phyloP scores from a whole-genome alignment of 305 asterid genomes.

The Ilex paraguariensis region DNA sequence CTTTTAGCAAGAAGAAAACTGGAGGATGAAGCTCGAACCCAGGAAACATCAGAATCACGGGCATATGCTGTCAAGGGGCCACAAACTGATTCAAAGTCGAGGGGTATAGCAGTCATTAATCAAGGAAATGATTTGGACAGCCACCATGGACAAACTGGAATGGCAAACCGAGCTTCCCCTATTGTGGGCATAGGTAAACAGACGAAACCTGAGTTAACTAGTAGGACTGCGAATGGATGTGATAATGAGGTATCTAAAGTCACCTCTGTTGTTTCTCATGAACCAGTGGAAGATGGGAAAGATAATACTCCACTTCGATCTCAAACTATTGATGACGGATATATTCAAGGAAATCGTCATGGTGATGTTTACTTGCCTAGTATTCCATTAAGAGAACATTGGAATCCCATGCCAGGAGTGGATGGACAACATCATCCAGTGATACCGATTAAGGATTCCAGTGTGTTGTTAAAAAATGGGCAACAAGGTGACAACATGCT shows the following conservation, averaged over 20 bases:
- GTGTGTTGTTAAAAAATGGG: slow-evolving; percentile 27
- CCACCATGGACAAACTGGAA: slow-evolving; percentile 28
- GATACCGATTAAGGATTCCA: slow-evolving; percentile 44
- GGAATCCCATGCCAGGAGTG: slow-evolving; percentile 69
- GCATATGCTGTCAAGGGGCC: slow-evolving; percentile 45
- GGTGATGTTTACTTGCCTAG: slow-evolving; percentile 45
- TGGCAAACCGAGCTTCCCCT: slow-evolving; percentile 37
- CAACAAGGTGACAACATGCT: slow-evolving; percentile 49
- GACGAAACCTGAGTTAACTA: slow-evolving; percentile 42
- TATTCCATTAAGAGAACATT: slow-evolving; percentile 56
- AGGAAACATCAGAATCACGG: slow-evolving; percentile 51
- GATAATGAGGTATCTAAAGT: slow-evolving; percentile 36
- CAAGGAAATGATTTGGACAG: slow-evolving; percentile 49
- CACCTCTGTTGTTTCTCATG: slow-evolving; percentile 35
- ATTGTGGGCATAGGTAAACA: slow-evolving; percentile 41
- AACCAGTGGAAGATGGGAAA: slow-evolving; percentile 36
- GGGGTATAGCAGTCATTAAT: slow-evolving; percentile 33
- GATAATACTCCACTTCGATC: slow-evolving; percentile 37
- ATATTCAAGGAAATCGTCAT: slow-evolving; percentile 40
- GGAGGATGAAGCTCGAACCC: slow-evolving; percentile 42
- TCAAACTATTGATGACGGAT: slow-evolving; percentile 39
- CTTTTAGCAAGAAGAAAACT: slow-evolving; percentile 38
- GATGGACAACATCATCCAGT: slow-evolving; percentile 43
- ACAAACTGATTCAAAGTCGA: slow-evolving; percentile 36
- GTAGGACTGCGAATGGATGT: slow-evolving; percentile 45